phyloP scores from a whole-genome alignment of 2,329 filamentous ascomycete genomes.

The Paecilomyces niveus region DNA sequence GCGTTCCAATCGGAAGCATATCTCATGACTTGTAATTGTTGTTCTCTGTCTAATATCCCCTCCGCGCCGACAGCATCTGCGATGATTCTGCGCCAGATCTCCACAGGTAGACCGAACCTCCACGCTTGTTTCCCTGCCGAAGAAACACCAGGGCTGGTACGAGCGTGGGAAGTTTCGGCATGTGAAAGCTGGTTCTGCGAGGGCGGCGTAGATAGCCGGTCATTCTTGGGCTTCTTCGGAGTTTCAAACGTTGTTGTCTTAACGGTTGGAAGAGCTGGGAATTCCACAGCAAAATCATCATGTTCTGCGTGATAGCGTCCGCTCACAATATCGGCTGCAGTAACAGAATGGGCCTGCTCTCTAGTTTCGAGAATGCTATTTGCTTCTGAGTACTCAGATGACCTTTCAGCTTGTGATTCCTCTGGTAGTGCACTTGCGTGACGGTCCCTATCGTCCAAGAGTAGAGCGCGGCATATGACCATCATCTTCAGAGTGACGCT shows the following conservation, averaged over 20 bases:
- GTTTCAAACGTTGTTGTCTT: not conserved
- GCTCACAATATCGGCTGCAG: not conserved
- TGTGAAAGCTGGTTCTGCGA: not conserved
- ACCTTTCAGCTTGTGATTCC: not conserved
- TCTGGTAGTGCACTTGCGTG: not conserved
- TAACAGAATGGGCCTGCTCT: not conserved
- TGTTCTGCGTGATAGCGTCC: constrained; percentile 8
- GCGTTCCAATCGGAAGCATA: constrained; percentile 26
- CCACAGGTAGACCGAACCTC: constrained; percentile 20
- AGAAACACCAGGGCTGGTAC: not conserved
- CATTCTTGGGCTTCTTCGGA: not conserved
- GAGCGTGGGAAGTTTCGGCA: not conserved
- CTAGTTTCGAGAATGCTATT: constrained; percentile 1
- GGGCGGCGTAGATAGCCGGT: not conserved
- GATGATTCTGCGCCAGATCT: constrained; percentile 24
- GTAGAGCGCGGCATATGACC: constrained; percentile 18
- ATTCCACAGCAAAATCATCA: constrained; percentile 12
- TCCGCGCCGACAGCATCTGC: constrained; percentile 17
- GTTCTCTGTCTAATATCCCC: constrained; percentile 17
- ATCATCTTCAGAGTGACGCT: constrained; percentile 21
- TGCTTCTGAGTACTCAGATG: not conserved
- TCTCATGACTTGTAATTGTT: constrained; percentile 21
- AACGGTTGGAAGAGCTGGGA: constrained; percentile 7
- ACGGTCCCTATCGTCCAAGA: constrained; percentile 22
- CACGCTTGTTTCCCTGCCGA: constrained; percentile 10